phyloP scores from a whole-genome alignment of 2,329 filamentous ascomycete species.

The Fusarium staphyleae region DNA sequence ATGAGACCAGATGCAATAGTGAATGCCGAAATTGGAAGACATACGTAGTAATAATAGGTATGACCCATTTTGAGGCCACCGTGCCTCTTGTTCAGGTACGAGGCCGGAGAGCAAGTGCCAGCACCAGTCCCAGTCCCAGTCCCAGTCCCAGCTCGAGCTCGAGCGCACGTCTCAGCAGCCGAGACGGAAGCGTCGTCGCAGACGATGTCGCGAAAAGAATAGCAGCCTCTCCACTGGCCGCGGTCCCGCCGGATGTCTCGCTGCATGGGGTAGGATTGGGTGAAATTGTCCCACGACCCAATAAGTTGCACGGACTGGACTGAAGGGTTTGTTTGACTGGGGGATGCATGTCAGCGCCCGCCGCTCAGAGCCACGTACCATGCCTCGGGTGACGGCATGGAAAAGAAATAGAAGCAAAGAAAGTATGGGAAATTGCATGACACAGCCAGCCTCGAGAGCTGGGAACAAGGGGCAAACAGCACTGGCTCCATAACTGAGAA shows the following conservation, averaged over 20 bases:
- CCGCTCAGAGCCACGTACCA: conserved; percentile 23
- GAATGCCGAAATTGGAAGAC: conserved; percentile 47
- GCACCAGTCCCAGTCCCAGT: conserved; percentile 33
- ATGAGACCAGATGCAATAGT: conserved; percentile 12
- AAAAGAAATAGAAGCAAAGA: conserved; percentile 37
- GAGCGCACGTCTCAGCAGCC: conserved; percentile 35
- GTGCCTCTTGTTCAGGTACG: conserved; percentile 59
- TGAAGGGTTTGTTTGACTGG: conserved; percentile 66
- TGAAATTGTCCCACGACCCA: conserved; percentile 97
- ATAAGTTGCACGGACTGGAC: conserved; percentile 78
- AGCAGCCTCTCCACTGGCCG: conserved; percentile 86
- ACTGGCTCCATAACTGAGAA: conserved; percentile 23
- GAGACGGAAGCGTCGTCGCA: conserved; percentile 72
- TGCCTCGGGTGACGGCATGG: conserved; percentile 27
- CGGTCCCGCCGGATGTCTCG: conserved; percentile 76
- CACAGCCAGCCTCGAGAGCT: conserved; percentile 32
- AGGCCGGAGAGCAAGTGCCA: conserved; percentile 30
- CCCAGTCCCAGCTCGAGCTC: conserved; percentile 5
- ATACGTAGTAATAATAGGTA: conserved; percentile 95
- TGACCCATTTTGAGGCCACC: conserved; percentile 91
- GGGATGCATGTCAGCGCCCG: conserved; percentile 40
- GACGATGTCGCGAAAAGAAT: conserved; percentile 84
- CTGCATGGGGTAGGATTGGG: conserved; percentile 78
- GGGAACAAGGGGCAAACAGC: conserved; percentile 20
- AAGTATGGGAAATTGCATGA: conserved; percentile 37